Evolutionary conservation across 225 moss, liverwort and hornwort species (phyloP), one percentile per base, ranked within the genome.

Genomic region (Lunularia cruciata): DNA sequence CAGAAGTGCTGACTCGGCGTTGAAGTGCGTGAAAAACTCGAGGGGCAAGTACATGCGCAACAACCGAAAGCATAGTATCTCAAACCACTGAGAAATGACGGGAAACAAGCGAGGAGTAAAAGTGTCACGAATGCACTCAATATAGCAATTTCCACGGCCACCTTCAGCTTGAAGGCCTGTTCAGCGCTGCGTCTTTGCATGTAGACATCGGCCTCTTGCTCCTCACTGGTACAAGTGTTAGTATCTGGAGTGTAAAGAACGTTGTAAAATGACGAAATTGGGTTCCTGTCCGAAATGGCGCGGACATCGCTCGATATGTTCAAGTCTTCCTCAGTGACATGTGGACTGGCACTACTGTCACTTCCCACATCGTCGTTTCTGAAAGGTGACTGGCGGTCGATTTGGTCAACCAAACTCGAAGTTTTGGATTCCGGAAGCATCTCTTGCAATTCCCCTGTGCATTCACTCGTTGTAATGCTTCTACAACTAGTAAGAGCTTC

Each of bases 191-290:
- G 6, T 20, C 27, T 64, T 11, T 46, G 33, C 8, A 32, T 12
- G 10, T 27, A 31, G 31, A 60, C 23, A 66, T 60, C 27, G n/a
- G 23, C 32, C 40, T 76, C 66, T 20, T 38, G 28, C 15, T 31
- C 43, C 22, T 70, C 63, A 2, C 19, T n/a, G 11, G 19, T 14
- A 12, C 6, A 46, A 30, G 25, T 23, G 14, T 68, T 73, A 36
- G 39, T 63, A 27, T 80, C 79, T 53, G 75, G 76, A 58, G 69
- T 58, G 35, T 74, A 79, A 9, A 79, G 54, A 26, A 53, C 73
- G 27, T 81, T 77, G 59, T 81, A 73, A 35, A 73, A 73, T 6
- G 81, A 69, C 13, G 73, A 81, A 23, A 54, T 27, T 16, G 76
- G 65, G 8, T 65, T 39, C 47, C 47, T 54, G 19, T 36, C 36